A percentile compares a stretch with the other conserved stretches of the same genome.
Evolutionary conservation across 2,329 filamentous ascomycete species (phyloP).

Genomic region (Beauveria caledonica): DNA sequence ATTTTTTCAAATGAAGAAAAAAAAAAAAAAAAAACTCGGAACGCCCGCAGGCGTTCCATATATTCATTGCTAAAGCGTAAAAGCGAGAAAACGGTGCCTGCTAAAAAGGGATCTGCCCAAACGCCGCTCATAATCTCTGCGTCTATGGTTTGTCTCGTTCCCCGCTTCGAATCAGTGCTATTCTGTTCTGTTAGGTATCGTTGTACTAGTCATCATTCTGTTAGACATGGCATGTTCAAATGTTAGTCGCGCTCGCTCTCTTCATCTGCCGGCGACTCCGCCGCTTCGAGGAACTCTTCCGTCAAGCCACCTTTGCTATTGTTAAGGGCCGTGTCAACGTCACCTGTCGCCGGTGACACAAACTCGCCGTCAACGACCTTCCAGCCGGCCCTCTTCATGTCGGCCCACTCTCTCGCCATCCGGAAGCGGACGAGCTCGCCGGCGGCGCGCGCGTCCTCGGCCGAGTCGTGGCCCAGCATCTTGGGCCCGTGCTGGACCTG

Average conservation of each 20-base stretch:
- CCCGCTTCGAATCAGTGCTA: background rate
- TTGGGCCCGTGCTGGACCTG: conserved; percentile 54
- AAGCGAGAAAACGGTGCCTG: background rate
- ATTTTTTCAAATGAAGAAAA: too few relatives aligned
- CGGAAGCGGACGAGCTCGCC: conserved; percentile 74
- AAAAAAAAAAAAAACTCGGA: background rate
- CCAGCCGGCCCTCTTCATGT: conserved; percentile 62
- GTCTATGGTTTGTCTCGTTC: background rate
- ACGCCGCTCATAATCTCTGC: background rate
- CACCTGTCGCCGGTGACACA: conserved; percentile 27
- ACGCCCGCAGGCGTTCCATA: background rate
- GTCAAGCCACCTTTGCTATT: conserved; percentile 21
- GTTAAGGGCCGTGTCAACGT: background rate
- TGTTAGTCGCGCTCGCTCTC: background rate
- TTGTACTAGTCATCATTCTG: background rate
- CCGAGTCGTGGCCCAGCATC: conserved; percentile 72
- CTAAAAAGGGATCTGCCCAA: background rate
- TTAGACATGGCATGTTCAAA: background rate
- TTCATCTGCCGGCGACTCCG: background rate
- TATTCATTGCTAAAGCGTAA: background rate
- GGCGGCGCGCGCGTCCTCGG: conserved; percentile 82
- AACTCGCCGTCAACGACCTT: conserved; percentile 42
- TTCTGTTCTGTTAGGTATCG: background rate
- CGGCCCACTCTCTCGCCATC: conserved; percentile 61
- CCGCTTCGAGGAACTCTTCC: conserved; percentile 29